phyloP scores from a whole-genome alignment of 2,329 filamentous ascomycete species.

The Clonostachys rosea region DNA sequence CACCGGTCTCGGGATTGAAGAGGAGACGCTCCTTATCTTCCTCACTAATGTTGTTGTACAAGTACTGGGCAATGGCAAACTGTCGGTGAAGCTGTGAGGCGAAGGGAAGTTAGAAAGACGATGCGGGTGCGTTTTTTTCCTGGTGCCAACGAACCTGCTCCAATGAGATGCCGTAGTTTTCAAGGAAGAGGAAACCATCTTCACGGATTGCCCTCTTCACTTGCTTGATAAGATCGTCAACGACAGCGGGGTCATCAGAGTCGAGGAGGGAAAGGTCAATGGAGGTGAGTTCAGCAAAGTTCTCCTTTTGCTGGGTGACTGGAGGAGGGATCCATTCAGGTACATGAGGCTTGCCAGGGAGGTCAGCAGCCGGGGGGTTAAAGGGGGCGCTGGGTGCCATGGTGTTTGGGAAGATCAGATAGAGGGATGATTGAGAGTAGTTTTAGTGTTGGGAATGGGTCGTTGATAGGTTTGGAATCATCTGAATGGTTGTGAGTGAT shows the following conservation, averaged over 20 bases:
- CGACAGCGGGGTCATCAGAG: slow-evolving; percentile 31
- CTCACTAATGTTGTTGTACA: slow-evolving; percentile 42
- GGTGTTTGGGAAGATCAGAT: background rate
- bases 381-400: slow-evolving; percentile 29
- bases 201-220: slow-evolving; percentile 34
- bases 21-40: slow-evolving; percentile 42
- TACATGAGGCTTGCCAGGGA: slow-evolving; percentile 33
- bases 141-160: slow-evolving; percentile 19
- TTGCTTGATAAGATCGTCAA: slow-evolving; percentile 33
- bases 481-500: too few relatives aligned
- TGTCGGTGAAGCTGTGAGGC: slow-evolving; percentile 38
- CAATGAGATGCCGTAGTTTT: slow-evolving; percentile 44
- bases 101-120: background rate
- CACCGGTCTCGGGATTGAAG: slow-evolving; percentile 39
- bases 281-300: slow-evolving; percentile 33
- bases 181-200: slow-evolving; percentile 39
- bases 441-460: too few relatives aligned
- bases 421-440: too few relatives aligned
- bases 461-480: too few relatives aligned
- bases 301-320: slow-evolving; percentile 34
- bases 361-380: slow-evolving; percentile 27
- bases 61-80: slow-evolving; percentile 42
- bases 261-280: slow-evolving; percentile 37
- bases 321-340: slow-evolving; percentile 36
- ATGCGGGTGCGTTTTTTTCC: background rate